phyloP scores from a whole-genome alignment of 805 yeast genomes.

The Suhomyces pyralidae region DNA sequence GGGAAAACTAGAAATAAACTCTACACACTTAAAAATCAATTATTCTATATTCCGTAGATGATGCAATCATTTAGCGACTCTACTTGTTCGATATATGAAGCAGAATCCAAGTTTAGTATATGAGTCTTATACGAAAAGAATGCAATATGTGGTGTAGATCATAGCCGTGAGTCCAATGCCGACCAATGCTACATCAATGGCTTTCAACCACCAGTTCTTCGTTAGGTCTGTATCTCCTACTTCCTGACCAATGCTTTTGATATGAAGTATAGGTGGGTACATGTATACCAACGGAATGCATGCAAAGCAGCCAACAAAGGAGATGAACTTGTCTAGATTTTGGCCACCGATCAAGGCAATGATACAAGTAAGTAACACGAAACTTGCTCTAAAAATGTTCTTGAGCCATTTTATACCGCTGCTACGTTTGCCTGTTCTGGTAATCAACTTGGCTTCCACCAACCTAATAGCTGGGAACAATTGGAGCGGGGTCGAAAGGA shows the following conservation, averaged over 20 bases:
- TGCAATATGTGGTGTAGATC: conserved; percentile 63
- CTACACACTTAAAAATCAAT: neutral
- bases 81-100: neutral
- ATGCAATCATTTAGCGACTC: neutral
- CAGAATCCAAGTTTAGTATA: neutral
- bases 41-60: neutral
- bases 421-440: conserved; percentile 54
- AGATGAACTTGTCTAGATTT: conserved; percentile 69
- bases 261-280: conserved; percentile 79
- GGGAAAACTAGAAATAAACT: no score
- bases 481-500: conserved; percentile 78
- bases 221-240: conserved; percentile 21
- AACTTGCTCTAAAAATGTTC: conserved; percentile 52
- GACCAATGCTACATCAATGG: conserved; percentile 48
- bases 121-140: neutral
- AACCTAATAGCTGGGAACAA: conserved; percentile 75
- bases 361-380: conserved; percentile 53
- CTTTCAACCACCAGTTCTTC: conserved; percentile 34
- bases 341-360: conserved; percentile 68
- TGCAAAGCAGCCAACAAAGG: conserved; percentile 80
- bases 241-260: conserved; percentile 42
- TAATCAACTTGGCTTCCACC: conserved; percentile 60
- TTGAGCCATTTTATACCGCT: conserved; percentile 60
- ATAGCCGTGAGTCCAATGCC: conserved; percentile 58
- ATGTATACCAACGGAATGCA: conserved; percentile 83